These are phyloP conservation scores for Sistotremastrum niveocremeum DNA, from an alignment of 768 basidiomycete species.

Conservation along the genomic window DNA sequence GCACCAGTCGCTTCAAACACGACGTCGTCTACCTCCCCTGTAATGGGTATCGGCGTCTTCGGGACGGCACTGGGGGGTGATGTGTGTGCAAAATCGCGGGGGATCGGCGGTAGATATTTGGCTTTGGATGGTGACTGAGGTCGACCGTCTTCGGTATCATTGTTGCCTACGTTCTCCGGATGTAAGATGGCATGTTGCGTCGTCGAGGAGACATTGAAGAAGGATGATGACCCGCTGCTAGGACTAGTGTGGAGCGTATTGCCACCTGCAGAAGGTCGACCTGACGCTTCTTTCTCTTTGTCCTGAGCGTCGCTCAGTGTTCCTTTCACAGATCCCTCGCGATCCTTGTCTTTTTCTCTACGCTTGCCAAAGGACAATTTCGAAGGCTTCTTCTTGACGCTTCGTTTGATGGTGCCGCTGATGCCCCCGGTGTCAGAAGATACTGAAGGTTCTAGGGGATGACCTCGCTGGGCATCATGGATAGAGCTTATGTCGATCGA, in stretches of 20 bases:
- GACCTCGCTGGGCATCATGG: constrained; percentile 22
- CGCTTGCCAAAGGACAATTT: constrained; percentile 61
- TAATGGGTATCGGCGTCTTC: constrained; percentile 40
- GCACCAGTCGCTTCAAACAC: constrained; percentile 62
- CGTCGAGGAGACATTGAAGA: constrained; percentile 62
- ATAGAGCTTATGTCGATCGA: constrained; percentile 85
- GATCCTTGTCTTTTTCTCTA: constrained; percentile 35
- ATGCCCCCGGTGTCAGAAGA: constrained; percentile 24
- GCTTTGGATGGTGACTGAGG: constrained; percentile 40
- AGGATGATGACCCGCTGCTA: constrained; percentile 70
- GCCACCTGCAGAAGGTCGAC: constrained; percentile 25
- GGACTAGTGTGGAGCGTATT: constrained; percentile 48
- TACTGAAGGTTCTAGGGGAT: constrained; percentile 29
- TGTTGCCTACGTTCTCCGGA: not conserved
- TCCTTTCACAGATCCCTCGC: constrained; percentile 29
- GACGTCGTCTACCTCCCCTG: constrained; percentile 53
- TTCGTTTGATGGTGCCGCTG: constrained; percentile 36
- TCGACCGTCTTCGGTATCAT: constrained; percentile 13
- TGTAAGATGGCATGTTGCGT: not conserved
- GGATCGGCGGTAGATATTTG: constrained; percentile 69
- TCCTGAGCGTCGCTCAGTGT: constrained; percentile 16
- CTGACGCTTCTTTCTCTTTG: constrained; percentile 35
- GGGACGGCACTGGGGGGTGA: constrained; percentile 16
- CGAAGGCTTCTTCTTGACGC: constrained; percentile 59
- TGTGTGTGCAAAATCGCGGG: constrained; percentile 44